Percentiles rank a stretch among this genome's conserved stretches.
Conservation (phyloP, 805 yeast species). For the Suhomyces emberorum region DNA sequence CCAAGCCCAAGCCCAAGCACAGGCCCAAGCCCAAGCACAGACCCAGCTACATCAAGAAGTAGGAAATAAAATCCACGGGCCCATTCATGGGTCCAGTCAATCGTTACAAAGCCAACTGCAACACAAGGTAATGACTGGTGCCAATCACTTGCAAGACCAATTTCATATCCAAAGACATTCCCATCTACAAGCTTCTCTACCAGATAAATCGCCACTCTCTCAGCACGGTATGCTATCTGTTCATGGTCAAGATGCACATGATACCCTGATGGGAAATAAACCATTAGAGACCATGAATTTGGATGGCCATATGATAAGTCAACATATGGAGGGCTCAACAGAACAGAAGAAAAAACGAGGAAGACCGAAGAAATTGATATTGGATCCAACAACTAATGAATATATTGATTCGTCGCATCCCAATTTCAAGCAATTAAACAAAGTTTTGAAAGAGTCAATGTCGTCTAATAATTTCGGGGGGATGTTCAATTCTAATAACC, state of each 20-base stretch:
- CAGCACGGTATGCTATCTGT: too few species aligned
- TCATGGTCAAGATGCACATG: too few species aligned
- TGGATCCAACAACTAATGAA: constrained; percentile 40
- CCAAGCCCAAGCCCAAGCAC: constrained; percentile 2
- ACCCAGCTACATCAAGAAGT: constrained; percentile 11
- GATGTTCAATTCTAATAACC: constrained; percentile 4
- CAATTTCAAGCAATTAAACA: constrained; percentile 38
- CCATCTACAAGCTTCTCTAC: too few species aligned
- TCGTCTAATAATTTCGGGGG: constrained; percentile 2
- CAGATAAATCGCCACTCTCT: too few species aligned
- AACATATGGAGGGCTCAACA: too few species aligned
- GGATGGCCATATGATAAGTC: too few species aligned
- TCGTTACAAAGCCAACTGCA: too few species aligned
- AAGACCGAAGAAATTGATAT: constrained; percentile 39
- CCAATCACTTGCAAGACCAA: background rate
- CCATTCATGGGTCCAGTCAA: constrained; percentile 6
- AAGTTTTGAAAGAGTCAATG: constrained; percentile 18
- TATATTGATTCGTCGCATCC: constrained; percentile 42
- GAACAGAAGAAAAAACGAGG: constrained; percentile 38
- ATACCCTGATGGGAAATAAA: too few species aligned
- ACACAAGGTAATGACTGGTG: constrained; percentile 4
- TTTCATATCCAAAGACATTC: background rate
- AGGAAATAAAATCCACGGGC: constrained; percentile 8
- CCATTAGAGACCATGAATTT: too few species aligned
- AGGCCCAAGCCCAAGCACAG: constrained; percentile 1